Conservation (phyloP, 345 rosid species). For the Salix udensis region DNA sequence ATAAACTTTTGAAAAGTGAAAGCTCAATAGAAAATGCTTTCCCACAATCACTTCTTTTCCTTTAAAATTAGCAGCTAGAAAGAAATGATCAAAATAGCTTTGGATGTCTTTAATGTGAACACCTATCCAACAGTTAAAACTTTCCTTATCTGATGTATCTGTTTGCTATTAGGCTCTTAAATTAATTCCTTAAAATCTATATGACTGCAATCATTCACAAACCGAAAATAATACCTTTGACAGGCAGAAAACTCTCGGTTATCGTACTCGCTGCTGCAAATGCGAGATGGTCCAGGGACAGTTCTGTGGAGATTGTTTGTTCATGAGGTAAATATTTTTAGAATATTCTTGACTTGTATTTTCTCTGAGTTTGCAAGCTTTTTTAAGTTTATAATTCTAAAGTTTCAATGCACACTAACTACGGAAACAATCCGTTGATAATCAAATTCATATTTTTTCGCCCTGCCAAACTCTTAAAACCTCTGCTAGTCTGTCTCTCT, state of each 20-base stretch:
- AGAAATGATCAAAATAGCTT: no score
- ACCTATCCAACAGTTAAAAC: neutral
- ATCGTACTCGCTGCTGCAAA: conserved; percentile 64
- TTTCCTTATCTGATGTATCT: neutral
- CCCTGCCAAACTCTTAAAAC: neutral
- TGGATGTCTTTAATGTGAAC: neutral
- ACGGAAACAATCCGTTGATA: neutral
- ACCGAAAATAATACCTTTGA: conserved; percentile 7
- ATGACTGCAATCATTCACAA: neutral
- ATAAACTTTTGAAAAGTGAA: neutral
- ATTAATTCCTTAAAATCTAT: neutral
- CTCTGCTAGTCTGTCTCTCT: neutral
- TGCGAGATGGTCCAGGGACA: conserved; percentile 73
- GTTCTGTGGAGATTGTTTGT: conserved; percentile 93
- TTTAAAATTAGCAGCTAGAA: neutral
- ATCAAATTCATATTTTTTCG: neutral
- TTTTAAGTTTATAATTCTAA: neutral
- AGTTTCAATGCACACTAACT: neutral
- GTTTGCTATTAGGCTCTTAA: neutral
- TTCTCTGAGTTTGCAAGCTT: neutral
- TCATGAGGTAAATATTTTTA: conserved; percentile 55
- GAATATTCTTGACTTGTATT: neutral
- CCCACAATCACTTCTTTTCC: neutral
- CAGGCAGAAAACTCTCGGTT: conserved; percentile 96
- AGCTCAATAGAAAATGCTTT: neutral